Evolutionary conservation across 768 basidiomycete genomes (phyloP).

Genomic region (Leucocoprinus leucothites): DNA sequence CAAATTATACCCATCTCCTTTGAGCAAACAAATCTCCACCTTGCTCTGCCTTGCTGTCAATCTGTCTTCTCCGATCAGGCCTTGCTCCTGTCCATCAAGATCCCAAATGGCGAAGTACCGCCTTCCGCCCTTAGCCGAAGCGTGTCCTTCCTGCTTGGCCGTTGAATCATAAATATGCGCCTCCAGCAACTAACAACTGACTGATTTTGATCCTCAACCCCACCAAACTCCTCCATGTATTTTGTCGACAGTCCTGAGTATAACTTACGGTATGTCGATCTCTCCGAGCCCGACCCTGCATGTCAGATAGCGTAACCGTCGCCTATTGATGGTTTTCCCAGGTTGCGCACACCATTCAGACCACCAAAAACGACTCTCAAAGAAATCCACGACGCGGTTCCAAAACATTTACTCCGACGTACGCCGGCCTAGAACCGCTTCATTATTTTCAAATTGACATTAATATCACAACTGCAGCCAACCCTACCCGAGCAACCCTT

Average conservation of each 20-base stretch:
- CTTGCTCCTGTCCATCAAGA: background rate
- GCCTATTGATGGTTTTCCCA: constrained; percentile 14
- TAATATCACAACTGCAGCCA: constrained; percentile 22
- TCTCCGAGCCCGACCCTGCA: too few species aligned
- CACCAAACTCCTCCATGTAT: constrained; percentile 13
- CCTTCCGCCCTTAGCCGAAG: background rate
- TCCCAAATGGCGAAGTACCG: background rate
- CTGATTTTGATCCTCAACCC: background rate
- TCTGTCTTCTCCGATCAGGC: background rate
- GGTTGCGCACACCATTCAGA: constrained; percentile 41
- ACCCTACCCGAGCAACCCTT: constrained; percentile 33
- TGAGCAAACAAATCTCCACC: too few species aligned
- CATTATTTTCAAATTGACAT: background rate
- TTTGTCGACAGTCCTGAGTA: constrained; percentile 39
- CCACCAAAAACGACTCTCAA: constrained; percentile 50
- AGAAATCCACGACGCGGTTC: constrained; percentile 53
- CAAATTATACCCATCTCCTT: too few species aligned
- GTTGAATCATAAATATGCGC: background rate
- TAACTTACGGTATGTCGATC: constrained; percentile 29
- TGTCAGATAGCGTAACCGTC: background rate
- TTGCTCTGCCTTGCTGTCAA: too few species aligned
- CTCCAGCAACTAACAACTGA: background rate
- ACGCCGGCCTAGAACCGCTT: constrained; percentile 13
- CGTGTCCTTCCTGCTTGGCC: background rate
- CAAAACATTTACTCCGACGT: constrained; percentile 48